Evolutionary conservation across 805 yeast species (phyloP).

Genomic region (Cyberlindnera bimundalis): DNA sequence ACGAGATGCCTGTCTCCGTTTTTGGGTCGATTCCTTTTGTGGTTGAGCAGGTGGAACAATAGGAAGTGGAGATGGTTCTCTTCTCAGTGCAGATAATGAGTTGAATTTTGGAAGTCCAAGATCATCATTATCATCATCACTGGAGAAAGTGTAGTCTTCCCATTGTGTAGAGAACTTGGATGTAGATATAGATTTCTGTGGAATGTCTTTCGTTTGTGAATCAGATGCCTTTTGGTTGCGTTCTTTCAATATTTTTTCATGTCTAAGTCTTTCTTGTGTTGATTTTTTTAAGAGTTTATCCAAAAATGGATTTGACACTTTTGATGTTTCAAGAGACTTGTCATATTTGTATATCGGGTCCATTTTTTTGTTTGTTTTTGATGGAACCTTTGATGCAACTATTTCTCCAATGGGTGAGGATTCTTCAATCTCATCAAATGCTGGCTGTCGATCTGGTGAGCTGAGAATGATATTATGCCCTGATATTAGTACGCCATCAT

Average conservation of each 20-base stretch:
- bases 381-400: background rate
- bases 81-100: background rate
- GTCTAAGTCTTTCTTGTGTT: background rate
- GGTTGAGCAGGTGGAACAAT: no score
- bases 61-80: no score
- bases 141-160: background rate
- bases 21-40: no score
- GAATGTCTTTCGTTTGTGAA: no score
- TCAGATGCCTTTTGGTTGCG: no score
- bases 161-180: no score
- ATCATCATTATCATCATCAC: background rate
- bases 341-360: conserved; percentile 5
- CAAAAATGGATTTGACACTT: conserved; percentile 6
- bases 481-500: conserved; percentile 1
- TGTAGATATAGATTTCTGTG: no score
- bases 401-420: conserved; percentile 11
- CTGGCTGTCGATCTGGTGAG: no score
- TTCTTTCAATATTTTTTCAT: conserved; percentile 1
- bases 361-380: conserved; percentile 1
- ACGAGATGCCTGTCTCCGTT: background rate
- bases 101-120: background rate
- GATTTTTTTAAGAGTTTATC: conserved; percentile 3
- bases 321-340: conserved; percentile 1
- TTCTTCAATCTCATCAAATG: no score
- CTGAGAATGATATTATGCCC: conserved; percentile 12